Base-by-base conservation (phyloP, 139 green algal species). In the Volvox reticuliferus region DNA sequence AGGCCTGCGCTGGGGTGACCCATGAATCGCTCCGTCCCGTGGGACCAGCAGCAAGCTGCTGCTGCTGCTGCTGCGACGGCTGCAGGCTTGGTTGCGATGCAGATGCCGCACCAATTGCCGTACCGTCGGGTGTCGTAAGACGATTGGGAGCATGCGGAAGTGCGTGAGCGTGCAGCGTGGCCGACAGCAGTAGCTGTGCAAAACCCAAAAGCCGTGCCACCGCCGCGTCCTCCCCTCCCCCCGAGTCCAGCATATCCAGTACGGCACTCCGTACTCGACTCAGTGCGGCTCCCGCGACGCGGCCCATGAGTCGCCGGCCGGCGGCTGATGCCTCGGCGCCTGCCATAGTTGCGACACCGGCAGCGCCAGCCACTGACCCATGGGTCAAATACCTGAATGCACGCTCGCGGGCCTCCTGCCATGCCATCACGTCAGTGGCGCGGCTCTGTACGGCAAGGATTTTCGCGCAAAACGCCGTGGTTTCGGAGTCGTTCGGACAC, bases 371-470 rank as follows among this genome's bases (percentile, higher is more conserved):
- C 33, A 36, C 65, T 17, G 36, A 69, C 36, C 37, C 36, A 14
- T 21, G 68, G 73, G 50, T 65, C 30, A 73, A 1, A 50, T 80
- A 36, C 21, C 71, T 37, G 14, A 68, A 68, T 0, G 86, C 86
- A 0, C 44, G 71, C 73, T 90, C 86, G 20, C 86, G n/a, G 2
- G 86, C 86, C 86, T 83, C 86, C 73, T 76, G 73, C 86, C 86
- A 90, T 12, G 26, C 73, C 73, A 90, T 63, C 12, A 90, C 28
- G 12, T 90, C 86, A 1, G 17, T 44, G 12, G 86, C 86, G 1
- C 71, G 86, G 13, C 86, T 37, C 30, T 90, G 71, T 44, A 83
- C 61, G 61, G 81, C 30, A 30, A 90, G 50, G 1, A 83, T 17
- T 0, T 28, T 13, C 9, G 28, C 0, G 71, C 44, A 68, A 50